Conservation (phyloP, 2,329 filamentous ascomycete species). For the Cercospora beticola region DNA sequence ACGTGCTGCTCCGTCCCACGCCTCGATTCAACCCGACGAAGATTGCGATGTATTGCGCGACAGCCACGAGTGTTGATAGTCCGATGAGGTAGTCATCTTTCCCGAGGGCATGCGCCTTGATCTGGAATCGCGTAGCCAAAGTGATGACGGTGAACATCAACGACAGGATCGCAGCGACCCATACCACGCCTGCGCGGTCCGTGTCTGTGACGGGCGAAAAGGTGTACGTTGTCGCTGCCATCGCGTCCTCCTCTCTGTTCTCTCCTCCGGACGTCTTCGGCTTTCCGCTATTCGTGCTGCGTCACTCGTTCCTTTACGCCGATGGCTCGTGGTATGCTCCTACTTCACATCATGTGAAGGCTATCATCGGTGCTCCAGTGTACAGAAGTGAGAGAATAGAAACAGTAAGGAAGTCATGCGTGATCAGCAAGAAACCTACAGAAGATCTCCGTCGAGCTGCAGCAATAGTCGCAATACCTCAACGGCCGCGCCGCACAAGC, state of each 20-base stretch:
- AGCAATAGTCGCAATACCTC: not conserved
- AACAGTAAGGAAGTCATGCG: not conserved
- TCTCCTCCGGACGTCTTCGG: not conserved
- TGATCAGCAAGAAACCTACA: not conserved
- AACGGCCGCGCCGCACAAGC: not conserved
- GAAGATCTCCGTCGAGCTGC: not conserved
- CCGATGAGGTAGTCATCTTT: constrained; percentile 33
- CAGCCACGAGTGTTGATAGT: constrained; percentile 24
- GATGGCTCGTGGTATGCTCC: not conserved
- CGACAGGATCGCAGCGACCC: constrained; percentile 33
- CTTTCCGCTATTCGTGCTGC: not conserved
- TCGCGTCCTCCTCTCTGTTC: not conserved
- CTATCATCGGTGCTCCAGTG: not conserved
- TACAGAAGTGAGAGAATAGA: not conserved
- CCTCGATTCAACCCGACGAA: constrained; percentile 27
- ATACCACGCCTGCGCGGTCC: constrained; percentile 25
- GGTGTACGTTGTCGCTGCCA: constrained; percentile 15
- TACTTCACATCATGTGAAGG: not conserved
- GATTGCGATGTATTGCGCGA: constrained; percentile 29
- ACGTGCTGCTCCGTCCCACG: constrained; percentile 22
- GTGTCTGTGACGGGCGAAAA: constrained; percentile 21
- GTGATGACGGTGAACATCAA: constrained; percentile 32
- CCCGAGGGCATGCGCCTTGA: constrained; percentile 33
- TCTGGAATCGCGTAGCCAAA: constrained; percentile 28
- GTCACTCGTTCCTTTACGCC: not conserved